Conservation (phyloP, 2,329 filamentous ascomycete genomes). For the Xenoacremonium recifei region DNA sequence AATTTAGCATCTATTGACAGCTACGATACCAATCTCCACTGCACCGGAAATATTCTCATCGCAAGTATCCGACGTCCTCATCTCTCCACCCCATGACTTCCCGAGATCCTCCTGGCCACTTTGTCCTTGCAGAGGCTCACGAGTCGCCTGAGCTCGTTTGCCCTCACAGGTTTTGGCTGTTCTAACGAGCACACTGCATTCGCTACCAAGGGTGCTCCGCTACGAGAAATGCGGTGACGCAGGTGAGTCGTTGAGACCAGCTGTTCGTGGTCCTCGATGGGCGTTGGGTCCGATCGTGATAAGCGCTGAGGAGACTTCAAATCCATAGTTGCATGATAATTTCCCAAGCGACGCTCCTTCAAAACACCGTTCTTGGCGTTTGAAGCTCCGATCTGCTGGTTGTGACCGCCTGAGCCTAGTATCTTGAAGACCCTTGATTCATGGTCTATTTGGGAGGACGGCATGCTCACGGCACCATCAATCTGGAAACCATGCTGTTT, state of each 20-base stretch:
- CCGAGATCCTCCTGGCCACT: slow-evolving; percentile 17
- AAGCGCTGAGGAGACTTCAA: no score
- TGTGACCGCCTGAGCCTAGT: no score
- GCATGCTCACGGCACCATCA: no score
- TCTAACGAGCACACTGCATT: slow-evolving; percentile 28
- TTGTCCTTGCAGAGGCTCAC: slow-evolving; percentile 28
- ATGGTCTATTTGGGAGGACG: no score
- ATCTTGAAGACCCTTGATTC: no score
- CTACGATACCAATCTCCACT: no score
- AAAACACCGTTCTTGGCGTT: no score
- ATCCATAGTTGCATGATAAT: no score
- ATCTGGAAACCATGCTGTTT: no score
- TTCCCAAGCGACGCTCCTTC: no score
- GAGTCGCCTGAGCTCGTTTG: slow-evolving; percentile 28
- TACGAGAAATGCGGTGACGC: slow-evolving; percentile 17
- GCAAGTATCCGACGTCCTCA: not conserved
- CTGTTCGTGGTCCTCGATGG: slow-evolving; percentile 2
- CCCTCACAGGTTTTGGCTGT: slow-evolving; percentile 30
- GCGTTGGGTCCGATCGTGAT: not conserved
- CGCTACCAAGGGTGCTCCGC: slow-evolving; percentile 22
- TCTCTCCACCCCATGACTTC: slow-evolving; percentile 10
- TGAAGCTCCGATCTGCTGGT: no score
- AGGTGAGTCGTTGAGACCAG: not conserved
- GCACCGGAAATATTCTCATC: no score
- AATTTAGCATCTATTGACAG: not conserved